These are phyloP conservation scores for Blepharisma japonicum DNA, from an alignment of 73 alveolate species.

Conservation along the genomic window DNA sequence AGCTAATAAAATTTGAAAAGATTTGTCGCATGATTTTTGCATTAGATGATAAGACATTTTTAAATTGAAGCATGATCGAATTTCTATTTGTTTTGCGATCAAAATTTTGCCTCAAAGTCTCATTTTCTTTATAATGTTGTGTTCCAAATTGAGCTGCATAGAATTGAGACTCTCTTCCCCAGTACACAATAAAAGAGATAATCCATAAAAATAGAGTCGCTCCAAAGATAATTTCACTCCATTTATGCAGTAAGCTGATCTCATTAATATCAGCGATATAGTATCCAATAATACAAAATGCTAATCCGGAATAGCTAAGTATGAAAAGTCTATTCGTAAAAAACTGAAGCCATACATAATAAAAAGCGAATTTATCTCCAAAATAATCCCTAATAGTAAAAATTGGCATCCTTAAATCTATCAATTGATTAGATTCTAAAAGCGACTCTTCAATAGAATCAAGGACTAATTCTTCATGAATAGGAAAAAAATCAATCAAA, in stretches of 20 bases:
- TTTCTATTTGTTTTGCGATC: slow-evolving; percentile 23
- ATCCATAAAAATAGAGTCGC: too few relatives aligned
- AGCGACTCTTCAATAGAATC: neutral
- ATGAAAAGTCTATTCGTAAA: slow-evolving; percentile 13
- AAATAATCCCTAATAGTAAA: neutral
- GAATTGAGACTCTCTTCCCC: too few relatives aligned
- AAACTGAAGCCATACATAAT: slow-evolving; percentile 25
- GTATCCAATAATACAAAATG: neutral
- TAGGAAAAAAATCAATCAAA: slow-evolving; percentile 3
- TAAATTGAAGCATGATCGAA: slow-evolving; percentile 24
- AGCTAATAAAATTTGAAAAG: neutral
- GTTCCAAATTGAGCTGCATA: neutral
- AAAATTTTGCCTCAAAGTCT: slow-evolving; percentile 26
- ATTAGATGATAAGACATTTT: slow-evolving; percentile 11
- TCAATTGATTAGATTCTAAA: neutral
- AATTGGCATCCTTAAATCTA: neutral
- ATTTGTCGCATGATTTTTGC: neutral
- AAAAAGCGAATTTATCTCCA: slow-evolving; percentile 27
- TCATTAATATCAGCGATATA: too few relatives aligned
- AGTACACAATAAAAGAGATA: too few relatives aligned
- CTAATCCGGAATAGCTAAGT: slow-evolving; percentile 29
- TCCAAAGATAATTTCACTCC: too few relatives aligned
- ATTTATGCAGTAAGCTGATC: too few relatives aligned
- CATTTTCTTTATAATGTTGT: slow-evolving; percentile 29
- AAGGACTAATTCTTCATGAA: neutral